Base-by-base conservation (phyloP, 352 stramenopile species). In the Phytophthora nicotianae region DNA sequence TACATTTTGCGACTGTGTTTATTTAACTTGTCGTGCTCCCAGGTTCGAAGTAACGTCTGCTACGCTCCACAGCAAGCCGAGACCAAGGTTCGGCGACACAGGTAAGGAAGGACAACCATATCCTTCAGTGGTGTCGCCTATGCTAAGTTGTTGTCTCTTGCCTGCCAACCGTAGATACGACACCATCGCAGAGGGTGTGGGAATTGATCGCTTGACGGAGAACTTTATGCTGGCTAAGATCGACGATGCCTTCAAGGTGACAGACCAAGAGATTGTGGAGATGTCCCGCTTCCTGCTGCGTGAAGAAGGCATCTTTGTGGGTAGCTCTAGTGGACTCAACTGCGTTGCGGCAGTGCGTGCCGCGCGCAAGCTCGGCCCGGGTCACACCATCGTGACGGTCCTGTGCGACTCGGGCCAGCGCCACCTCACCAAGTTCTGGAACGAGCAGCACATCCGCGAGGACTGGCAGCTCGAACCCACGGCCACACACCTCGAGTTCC, bases 121-220 rank as follows among this genome's bases (percentile, higher is more conserved):
- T 17, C n/a, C 7, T 23, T 13, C 3, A 24, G 43, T 58, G 6
- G 32, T 24, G 9, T 35, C 55, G n/a, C n/a, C 57, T 17, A 21
- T 23, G 17, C 16, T 21, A 21, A 47, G n/a, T 14, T 38, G 6
- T 8, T 27, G 45, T 27, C 33, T 35, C 29, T 35, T 52, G 23
- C 13, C 20, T 35, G n/a, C 24, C 8, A 46, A 32, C 33, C 50
- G 19, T 50, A 92, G 96, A 62, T 99, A 99, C 74, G 97, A 99
- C 75, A 99, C 96, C 33, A 90, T 99, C 53, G 94, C 93, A 2
- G 97, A 99, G 77, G 97, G 98, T 21, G 98, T 99, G 40, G 98
- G 97, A 55, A 95, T 99, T 51, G 97, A 99, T 75, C 93, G 97
- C 13, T 68, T 99, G 48, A 99, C 97, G 8, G 79, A 88, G 27